A percentile compares a stretch with the other conserved stretches of the same genome.
phyloP scores from a whole-genome alignment of 2,329 filamentous ascomycete species.

The Aspergillus versicolor region DNA sequence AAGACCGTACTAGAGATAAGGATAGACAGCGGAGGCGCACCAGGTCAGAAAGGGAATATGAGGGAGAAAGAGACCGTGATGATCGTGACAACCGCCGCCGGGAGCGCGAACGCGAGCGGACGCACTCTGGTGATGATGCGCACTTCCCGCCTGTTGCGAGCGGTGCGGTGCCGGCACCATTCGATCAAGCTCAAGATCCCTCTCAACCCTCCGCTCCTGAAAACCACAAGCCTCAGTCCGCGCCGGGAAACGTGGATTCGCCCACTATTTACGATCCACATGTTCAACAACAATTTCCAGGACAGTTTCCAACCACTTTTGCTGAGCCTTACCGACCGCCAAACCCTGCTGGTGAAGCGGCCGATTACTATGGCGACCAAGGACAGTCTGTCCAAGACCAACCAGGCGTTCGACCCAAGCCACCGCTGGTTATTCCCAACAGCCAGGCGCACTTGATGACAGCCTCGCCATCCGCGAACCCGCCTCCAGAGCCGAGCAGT shows the following conservation, averaged over 20 bases:
- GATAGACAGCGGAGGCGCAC: constrained; percentile 6
- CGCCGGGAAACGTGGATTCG: constrained; percentile 24
- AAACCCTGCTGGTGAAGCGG: constrained; percentile 53
- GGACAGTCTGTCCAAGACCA: constrained; percentile 60
- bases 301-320: constrained; percentile 52
- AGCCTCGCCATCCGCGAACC: constrained; percentile 51
- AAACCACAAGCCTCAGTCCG: constrained; percentile 21
- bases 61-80: constrained; percentile 12
- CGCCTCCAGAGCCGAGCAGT: constrained; percentile 59
- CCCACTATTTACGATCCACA: constrained; percentile 44
- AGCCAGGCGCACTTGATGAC: constrained; percentile 58
- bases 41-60: constrained; percentile 22
- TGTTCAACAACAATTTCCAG: constrained; percentile 59
- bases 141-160: constrained; percentile 23
- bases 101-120: constrained; percentile 30
- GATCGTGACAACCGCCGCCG: constrained; percentile 14
- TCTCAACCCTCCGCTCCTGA: background rate
- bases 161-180: constrained; percentile 20
- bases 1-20: constrained; percentile 7
- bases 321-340: constrained; percentile 48
- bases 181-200: background rate
- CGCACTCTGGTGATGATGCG: constrained; percentile 31
- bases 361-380: constrained; percentile 64
- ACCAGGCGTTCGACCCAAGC: constrained; percentile 58
- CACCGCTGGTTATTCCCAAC: constrained; percentile 54